Base-by-base conservation (phyloP, 306 rosid species). In the Notholithocarpus densiflorus region DNA sequence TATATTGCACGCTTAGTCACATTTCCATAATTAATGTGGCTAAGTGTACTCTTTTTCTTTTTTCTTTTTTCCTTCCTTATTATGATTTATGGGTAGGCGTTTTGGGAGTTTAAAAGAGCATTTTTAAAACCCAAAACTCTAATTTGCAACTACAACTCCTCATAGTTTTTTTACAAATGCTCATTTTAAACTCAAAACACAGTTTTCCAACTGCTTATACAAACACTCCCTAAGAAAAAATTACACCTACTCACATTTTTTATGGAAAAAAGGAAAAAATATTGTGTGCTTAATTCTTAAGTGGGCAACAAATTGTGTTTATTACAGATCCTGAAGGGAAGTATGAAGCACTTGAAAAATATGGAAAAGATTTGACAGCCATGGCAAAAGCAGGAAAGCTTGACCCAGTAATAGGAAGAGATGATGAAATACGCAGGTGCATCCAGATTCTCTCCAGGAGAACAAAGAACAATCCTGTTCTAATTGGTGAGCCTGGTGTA, bases 371-470 rank as follows among this genome's bases (percentile, higher is more conserved):
- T 90, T 84, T 95, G 89, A 95, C 99, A 51, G 93, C 97, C 65
- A 90, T 95, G 97, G 99, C 99, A 51, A 93, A 73, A 83, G 88
- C 87, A 48, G 99, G 99, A 75, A 95, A 95, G 83, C 98, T 95
- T 81, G 99, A 95, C 78, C 99, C 99, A 27, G 99, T 95, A 56
- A 95, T 95, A 78, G 99, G 99, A 80, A 95, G 99, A 85, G 99
- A 95, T 74, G 99, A 93, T 88, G 99, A 95, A 82, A 95, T 93
- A 81, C 97, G 99, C 53, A 91, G 99, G 84, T 95, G 99, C 90
- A 95, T 95, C 84, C 98, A 95, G 88, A 95, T 95, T 84, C 97
- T 95, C 56, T 95, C 99, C 59, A 86, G 99, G 88, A 93, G 99
- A 91, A 95, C 98, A 62, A 95, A 95, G 90, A 95, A 95, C 81